phyloP scores from a whole-genome alignment of 768 basidiomycete genomes.

The Piloderma croceum region DNA sequence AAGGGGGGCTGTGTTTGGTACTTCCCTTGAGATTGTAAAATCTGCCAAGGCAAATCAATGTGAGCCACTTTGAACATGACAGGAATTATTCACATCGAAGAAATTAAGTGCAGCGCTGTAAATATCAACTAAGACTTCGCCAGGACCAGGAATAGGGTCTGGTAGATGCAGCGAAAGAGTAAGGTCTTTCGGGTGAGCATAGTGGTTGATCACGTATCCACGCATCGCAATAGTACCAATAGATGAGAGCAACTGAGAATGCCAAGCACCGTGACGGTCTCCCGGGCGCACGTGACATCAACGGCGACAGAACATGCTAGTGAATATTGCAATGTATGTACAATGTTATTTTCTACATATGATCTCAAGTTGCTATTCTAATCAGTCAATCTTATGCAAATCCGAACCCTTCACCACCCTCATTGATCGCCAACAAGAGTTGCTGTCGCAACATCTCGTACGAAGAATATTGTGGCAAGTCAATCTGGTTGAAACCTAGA shows the following conservation, averaged over 20 bases:
- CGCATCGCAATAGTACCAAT: conserved; percentile 48
- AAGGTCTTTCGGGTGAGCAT: conserved; percentile 64
- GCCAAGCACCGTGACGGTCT: too few relatives aligned
- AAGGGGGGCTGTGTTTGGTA: conserved; percentile 80
- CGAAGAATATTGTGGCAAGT: conserved; percentile 89
- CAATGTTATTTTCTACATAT: background rate
- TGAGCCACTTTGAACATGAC: conserved; percentile 32
- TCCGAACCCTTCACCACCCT: conserved; percentile 94
- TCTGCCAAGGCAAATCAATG: conserved; percentile 43
- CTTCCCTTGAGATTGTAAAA: conserved; percentile 85
- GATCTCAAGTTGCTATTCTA: too few relatives aligned
- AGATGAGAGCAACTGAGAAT: too few relatives aligned
- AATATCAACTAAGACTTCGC: conserved; percentile 69
- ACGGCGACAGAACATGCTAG: too few relatives aligned
- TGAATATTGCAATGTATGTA: background rate
- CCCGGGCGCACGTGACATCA: too few relatives aligned
- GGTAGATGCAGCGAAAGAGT: conserved; percentile 46
- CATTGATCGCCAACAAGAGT: conserved; percentile 86
- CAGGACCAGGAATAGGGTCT: conserved; percentile 46
- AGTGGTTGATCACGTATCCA: conserved; percentile 68
- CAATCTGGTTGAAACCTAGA: conserved; percentile 84
- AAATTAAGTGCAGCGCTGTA: conserved; percentile 75
- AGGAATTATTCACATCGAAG: conserved; percentile 48
- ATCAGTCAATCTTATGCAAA: conserved; percentile 43
- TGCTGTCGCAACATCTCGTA: conserved; percentile 96